Evolutionary conservation across 345 rosid genomes (phyloP).

Genomic region (Capsella bursapastoris): DNA sequence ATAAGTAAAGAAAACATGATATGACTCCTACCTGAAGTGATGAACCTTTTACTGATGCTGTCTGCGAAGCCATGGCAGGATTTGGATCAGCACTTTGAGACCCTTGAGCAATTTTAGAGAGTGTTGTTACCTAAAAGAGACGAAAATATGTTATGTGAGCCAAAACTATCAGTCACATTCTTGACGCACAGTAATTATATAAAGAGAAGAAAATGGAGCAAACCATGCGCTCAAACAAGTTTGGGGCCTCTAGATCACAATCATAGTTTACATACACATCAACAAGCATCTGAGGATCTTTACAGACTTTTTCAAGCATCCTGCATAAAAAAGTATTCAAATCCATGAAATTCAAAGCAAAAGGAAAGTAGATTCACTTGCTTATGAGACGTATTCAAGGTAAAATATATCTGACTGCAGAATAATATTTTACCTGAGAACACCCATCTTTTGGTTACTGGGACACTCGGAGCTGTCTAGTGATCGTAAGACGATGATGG

Average conservation of each 20-base stretch:
- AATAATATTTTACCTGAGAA: slow-evolving; percentile 71
- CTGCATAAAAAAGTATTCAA: slow-evolving; percentile 49
- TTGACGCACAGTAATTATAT: background rate
- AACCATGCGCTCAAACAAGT: slow-evolving; percentile 99
- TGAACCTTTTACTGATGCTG: no score
- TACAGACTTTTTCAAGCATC: slow-evolving; percentile 95
- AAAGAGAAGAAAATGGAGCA: slow-evolving; percentile 24
- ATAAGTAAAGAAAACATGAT: no score
- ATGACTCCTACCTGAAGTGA: no score
- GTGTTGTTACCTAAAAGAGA: no score
- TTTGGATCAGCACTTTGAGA: no score
- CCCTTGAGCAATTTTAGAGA: no score
- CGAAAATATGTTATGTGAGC: no score
- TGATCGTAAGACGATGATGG: slow-evolving; percentile 86
- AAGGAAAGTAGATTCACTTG: slow-evolving; percentile 9
- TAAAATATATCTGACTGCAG: slow-evolving; percentile 35
- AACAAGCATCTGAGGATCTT: slow-evolving; percentile 96
- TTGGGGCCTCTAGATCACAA: slow-evolving; percentile 98
- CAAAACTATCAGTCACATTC: no score
- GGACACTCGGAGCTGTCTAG: slow-evolving; percentile 82
- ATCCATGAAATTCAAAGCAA: slow-evolving; percentile 25
- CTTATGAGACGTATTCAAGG: slow-evolving; percentile 30
- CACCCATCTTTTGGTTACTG: slow-evolving; percentile 79
- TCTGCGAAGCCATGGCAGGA: no score
- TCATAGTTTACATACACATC: slow-evolving; percentile 97